These are phyloP conservation scores for Phytopythium ostracodes DNA, from an alignment of 352 stramenopile genomes.

Conservation along the genomic window DNA sequence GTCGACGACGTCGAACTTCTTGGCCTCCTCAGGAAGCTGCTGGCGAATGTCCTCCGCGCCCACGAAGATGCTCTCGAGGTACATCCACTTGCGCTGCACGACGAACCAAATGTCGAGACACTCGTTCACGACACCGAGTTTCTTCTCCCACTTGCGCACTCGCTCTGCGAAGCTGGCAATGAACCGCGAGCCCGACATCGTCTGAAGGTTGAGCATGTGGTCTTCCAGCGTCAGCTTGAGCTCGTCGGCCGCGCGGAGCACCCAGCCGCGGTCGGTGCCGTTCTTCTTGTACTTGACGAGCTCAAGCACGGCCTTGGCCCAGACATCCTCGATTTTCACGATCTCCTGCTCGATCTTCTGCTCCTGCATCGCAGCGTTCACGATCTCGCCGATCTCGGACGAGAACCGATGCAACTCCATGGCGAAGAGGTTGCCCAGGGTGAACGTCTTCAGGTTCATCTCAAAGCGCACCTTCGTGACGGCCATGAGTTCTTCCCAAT, in stretches of 20 bases:
- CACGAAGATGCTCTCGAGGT: conserved; percentile 94
- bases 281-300: conserved; percentile 94
- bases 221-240: conserved; percentile 83
- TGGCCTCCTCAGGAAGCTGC: conserved; percentile 91
- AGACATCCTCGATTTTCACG: conserved; percentile 90
- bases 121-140: conserved; percentile 88
- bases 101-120: conserved; percentile 92
- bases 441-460: conserved; percentile 92
- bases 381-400: conserved; percentile 90
- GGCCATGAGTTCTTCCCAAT: conserved; percentile 89
- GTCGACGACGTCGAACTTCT: conserved; percentile 93
- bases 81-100: conserved; percentile 95
- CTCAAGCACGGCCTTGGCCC: conserved; percentile 86
- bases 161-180: conserved; percentile 87
- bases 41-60: conserved; percentile 92
- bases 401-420: conserved; percentile 92
- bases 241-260: conserved; percentile 80
- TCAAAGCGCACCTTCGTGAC: conserved; percentile 91
- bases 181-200: conserved; percentile 90
- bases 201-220: conserved; percentile 88
- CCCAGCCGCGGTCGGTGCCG: conserved; percentile 76
- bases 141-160: conserved; percentile 91
- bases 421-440: conserved; percentile 88
- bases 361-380: conserved; percentile 93
- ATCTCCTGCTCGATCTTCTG: conserved; percentile 94